A percentile compares a stretch with the other conserved stretches of the same genome.
These are phyloP conservation scores for Dryas alaskensis DNA, from an alignment of 306 rosid species.

Conservation along the genomic window DNA sequence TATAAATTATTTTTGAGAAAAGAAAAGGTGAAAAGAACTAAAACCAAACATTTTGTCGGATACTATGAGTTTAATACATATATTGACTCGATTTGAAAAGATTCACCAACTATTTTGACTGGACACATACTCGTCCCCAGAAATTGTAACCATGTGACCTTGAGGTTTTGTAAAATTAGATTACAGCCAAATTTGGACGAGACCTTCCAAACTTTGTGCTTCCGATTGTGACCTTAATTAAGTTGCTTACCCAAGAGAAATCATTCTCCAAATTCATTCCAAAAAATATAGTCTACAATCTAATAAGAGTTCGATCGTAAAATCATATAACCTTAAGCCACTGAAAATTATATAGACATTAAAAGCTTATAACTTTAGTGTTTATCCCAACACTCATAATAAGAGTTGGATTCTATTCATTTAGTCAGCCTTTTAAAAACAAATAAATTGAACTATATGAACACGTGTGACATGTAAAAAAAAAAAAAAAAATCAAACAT, in stretches of 20 bases:
- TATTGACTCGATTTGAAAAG: background rate
- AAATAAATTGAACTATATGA: background rate
- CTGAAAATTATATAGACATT: too few relatives aligned
- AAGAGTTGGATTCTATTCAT: too few relatives aligned
- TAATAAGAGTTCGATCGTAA: too few relatives aligned
- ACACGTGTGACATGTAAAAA: background rate
- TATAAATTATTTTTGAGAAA: background rate
- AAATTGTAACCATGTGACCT: slow-evolving; percentile 34
- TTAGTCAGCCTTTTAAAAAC: too few relatives aligned
- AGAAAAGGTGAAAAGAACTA: background rate
- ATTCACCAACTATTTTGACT: slow-evolving; percentile 30
- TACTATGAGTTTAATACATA: background rate
- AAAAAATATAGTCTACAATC: too few relatives aligned
- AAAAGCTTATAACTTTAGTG: too few relatives aligned
- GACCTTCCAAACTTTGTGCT: background rate
- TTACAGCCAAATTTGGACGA: background rate
- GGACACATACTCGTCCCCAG: slow-evolving; percentile 35
- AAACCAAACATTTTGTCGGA: background rate
- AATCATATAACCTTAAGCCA: too few relatives aligned
- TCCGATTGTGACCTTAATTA: too few relatives aligned
- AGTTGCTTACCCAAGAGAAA: too few relatives aligned
- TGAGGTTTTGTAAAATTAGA: slow-evolving; percentile 28
- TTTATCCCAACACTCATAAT: too few relatives aligned
- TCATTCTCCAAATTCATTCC: too few relatives aligned
- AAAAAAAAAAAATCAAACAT: background rate